These are phyloP conservation scores for Astragalus membranaceus DNA, from an alignment of 306 rosid genomes.

Conservation along the genomic window DNA sequence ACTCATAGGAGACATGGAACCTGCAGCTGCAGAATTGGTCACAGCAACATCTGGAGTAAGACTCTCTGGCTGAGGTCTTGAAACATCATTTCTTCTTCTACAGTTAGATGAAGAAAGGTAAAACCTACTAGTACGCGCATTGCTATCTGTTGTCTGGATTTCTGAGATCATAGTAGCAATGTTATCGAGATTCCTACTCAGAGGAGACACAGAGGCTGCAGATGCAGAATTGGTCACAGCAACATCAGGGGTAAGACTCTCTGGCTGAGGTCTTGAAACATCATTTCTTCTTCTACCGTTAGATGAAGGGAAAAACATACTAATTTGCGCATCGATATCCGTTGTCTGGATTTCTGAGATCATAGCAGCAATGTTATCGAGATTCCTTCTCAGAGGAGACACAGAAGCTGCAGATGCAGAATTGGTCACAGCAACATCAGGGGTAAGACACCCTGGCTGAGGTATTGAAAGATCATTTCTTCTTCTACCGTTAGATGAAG, in stretches of 20 bases:
- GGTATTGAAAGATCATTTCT: too few relatives aligned
- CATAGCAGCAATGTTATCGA: constrained; percentile 2
- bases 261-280: constrained; percentile 8
- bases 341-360: constrained; percentile 29
- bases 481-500: too few relatives aligned
- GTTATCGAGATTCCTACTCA: too few relatives aligned
- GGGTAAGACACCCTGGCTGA: constrained; percentile 17
- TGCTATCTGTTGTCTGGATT: too few relatives aligned
- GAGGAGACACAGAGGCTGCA: too few relatives aligned
- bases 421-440: constrained; percentile 33
- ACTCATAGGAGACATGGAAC: constrained; percentile 29
- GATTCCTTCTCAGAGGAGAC: constrained; percentile 29
- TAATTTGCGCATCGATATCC: constrained; percentile 24
- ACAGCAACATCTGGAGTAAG: constrained; percentile 29
- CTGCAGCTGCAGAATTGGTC: constrained; percentile 20
- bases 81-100: too few relatives aligned
- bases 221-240: too few relatives aligned
- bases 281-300: constrained; percentile 33
- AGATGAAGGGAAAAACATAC: constrained; percentile 28
- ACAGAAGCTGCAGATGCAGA: constrained; percentile 15
- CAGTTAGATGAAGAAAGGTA: too few relatives aligned
- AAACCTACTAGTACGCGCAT: neutral
- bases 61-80: constrained; percentile 8
- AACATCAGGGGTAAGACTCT: too few relatives aligned
- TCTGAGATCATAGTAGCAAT: too few relatives aligned